Evolutionary conservation across 2,329 filamentous ascomycete genomes (phyloP).

Genomic region (Neurospora sp.): DNA sequence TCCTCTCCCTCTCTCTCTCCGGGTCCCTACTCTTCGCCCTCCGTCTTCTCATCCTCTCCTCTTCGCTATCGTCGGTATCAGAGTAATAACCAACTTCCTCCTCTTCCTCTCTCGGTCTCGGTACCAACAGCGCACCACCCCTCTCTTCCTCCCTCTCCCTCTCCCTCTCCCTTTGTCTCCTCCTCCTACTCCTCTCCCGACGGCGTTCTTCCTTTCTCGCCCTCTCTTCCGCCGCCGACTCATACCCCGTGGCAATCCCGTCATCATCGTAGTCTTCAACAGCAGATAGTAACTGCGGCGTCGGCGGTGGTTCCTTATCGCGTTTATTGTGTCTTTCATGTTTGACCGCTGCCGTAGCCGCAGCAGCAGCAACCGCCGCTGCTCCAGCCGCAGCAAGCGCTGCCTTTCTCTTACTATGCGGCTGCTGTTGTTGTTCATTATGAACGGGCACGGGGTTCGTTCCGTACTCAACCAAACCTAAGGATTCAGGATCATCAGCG

Average conservation of each 20-base stretch:
- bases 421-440: neutral
- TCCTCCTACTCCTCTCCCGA: slow-evolving; percentile 24
- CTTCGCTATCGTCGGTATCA: slow-evolving; percentile 9
- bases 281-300: neutral
- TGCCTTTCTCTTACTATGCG: neutral
- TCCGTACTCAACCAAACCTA: slow-evolving; percentile 61
- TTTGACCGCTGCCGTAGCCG: neutral
- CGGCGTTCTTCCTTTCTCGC: slow-evolving; percentile 29
- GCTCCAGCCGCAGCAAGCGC: neutral
- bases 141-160: neutral
- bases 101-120: slow-evolving; percentile 18
- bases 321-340: neutral
- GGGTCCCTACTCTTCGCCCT: slow-evolving; percentile 12
- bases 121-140: neutral
- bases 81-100: slow-evolving; percentile 8
- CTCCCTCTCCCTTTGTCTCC: slow-evolving; percentile 22
- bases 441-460: slow-evolving; percentile 41
- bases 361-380: neutral
- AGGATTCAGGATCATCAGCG: slow-evolving; percentile 44
- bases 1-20: slow-evolving; percentile 16
- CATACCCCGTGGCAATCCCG: slow-evolving; percentile 24
- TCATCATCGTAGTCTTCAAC: neutral
- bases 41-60: slow-evolving; percentile 15
- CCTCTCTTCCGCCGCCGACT: slow-evolving; percentile 36
- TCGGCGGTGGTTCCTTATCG: neutral